Evolutionary conservation across 140 eudicot species (phyloP).

Genomic region (Senecio squalidus): DNA sequence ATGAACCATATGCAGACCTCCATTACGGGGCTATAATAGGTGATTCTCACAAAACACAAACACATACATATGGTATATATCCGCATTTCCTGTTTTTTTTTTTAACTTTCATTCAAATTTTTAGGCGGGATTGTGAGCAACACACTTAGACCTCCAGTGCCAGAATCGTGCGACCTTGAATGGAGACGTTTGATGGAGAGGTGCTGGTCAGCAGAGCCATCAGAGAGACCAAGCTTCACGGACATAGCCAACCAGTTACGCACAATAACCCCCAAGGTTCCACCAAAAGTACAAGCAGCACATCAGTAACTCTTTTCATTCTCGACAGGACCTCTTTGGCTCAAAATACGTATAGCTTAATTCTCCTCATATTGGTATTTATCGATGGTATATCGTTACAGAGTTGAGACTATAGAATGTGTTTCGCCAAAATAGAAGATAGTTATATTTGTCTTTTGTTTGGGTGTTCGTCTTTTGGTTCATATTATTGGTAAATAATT

Average conservation of each 20-base stretch:
- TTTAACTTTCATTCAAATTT: not conserved
- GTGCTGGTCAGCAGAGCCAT: slow-evolving; percentile 92
- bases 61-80: not conserved
- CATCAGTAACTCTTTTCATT: slow-evolving; percentile 28
- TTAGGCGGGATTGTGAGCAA: slow-evolving; percentile 95
- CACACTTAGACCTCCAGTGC: slow-evolving; percentile 82
- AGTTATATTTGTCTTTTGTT: slow-evolving; percentile 7
- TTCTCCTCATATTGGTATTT: slow-evolving; percentile 4
- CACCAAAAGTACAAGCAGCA: slow-evolving; percentile 52
- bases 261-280: slow-evolving; percentile 57
- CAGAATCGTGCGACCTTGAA: slow-evolving; percentile 72
- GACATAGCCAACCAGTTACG: slow-evolving; percentile 72
- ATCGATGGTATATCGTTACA: slow-evolving; percentile 6
- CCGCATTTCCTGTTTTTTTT: not conserved
- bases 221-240: slow-evolving; percentile 79
- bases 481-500: not conserved
- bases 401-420: slow-evolving; percentile 18
- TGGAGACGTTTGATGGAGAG: slow-evolving; percentile 89
- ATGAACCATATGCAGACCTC: slow-evolving; percentile 85
- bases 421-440: slow-evolving; percentile 15
- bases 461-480: not conserved
- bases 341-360: slow-evolving; percentile 7
- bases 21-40: slow-evolving; percentile 97
- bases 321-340: slow-evolving; percentile 6
- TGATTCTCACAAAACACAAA: slow-evolving; percentile 22